Evolutionary conservation across 768 basidiomycete species (phyloP).

Genomic region (Boletus vinaceobasis): DNA sequence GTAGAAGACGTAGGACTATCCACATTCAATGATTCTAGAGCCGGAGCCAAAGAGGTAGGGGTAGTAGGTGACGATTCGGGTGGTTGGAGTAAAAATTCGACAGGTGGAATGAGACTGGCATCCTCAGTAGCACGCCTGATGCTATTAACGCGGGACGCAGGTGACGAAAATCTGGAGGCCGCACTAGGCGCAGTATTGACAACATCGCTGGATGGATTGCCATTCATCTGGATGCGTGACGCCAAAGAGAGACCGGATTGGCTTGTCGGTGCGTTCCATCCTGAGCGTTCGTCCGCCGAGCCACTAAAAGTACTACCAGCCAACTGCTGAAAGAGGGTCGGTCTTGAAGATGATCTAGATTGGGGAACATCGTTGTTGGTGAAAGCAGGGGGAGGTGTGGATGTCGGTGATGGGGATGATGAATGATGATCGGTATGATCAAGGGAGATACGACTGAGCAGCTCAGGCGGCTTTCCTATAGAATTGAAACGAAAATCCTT

Average conservation of each 20-base stretch:
- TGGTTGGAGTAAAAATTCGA: constrained; percentile 22
- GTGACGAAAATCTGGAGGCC: neutral
- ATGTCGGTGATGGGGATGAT: constrained; percentile 20
- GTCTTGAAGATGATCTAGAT: constrained; percentile 16
- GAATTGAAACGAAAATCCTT: constrained; percentile 46
- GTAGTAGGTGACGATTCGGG: constrained; percentile 19
- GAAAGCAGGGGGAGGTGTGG: constrained; percentile 4
- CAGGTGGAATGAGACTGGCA: constrained; percentile 30
- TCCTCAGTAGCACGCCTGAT: neutral
- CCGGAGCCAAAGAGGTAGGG: constrained; percentile 7
- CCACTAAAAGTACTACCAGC: neutral
- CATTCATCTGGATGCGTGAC: constrained; percentile 24
- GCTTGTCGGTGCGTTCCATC: neutral
- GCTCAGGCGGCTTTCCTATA: constrained; percentile 52
- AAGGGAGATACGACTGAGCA: constrained; percentile 49
- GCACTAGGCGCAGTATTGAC: neutral
- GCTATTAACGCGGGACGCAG: neutral
- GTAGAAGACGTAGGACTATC: neutral
- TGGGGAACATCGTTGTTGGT: neutral
- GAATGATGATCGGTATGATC: constrained; percentile 26
- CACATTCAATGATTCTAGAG: neutral
- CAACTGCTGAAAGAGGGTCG: constrained; percentile 21
- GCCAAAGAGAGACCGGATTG: constrained; percentile 18
- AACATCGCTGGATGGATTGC: neutral
- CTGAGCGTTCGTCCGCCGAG: neutral